Base-by-base conservation (phyloP, 2,329 filamentous ascomycete genomes). In the Hypoxylon sp. region DNA sequence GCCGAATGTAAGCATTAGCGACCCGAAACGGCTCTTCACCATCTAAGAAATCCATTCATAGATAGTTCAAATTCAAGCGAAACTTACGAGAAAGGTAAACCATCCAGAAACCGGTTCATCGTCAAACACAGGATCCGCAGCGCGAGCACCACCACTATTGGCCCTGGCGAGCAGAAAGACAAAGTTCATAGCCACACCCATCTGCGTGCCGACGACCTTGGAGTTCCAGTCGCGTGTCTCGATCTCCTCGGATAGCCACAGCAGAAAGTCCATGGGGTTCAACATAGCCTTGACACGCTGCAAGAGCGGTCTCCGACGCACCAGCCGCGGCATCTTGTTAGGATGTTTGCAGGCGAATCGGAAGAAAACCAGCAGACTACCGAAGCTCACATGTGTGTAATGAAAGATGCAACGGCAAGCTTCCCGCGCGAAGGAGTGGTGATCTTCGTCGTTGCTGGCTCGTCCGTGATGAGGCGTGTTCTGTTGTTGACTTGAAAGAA, bases 141-240 rank as follows among this genome's bases (percentile, higher is more conserved):
- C 81, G 59, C 85, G 84, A 69, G 82, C 82, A 33, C 80, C 81
- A 17, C 86, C 85, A 50, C 87, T 88, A 80, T 97, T 97, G 64
- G 94, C 94, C 74, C 94, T 88, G 31, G 94, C 92, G 71, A 98
- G 81, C 59, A 98, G 84, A 78, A 97, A 95, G 33, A 91, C 73
- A 44, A 97, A 81, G 80, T 98, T 98, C 74, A 94, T 84, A 0
- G 78, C 86, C 29, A 97, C 74, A 4, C 94, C 95, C 17, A 97
- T 83, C 57, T 93, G 90, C 4, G 90, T 88, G 26, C 93, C 92
- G 79, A 93, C 91, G 37, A 90, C 83, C 73, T 92, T 91, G 19
- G 95, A 93, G 74, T 98, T 93, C 90, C 94, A 97, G 74, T 97
- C 93, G 77, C 92, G 91, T 29, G 94, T 94, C 78, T 98, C 94